Evolutionary conservation across 2,329 filamentous ascomycete genomes (phyloP), one percentile per base, ranked within the genome.

Genomic region (Cladophialophora psammophila): DNA sequence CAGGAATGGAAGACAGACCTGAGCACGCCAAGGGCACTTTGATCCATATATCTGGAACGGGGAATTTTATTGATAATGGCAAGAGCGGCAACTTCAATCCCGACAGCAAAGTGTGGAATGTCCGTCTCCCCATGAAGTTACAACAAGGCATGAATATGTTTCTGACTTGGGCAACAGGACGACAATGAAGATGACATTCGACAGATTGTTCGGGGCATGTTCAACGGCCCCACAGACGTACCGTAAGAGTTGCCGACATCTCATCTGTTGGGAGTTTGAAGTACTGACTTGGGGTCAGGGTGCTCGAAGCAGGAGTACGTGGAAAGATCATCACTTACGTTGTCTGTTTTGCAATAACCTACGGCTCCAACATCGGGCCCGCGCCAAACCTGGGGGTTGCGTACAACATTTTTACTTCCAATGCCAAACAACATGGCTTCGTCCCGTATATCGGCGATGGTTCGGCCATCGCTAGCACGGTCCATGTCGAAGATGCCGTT

Each of bases 31-130:
- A 69, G 31, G 64, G 67, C 13, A 69, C 67, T 5, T 48, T 69
- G 31, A 38, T 66, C 40, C 64, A 69, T 48, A n/a, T 69, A 31
- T 64, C 64, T 20, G 67, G 60, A 31, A 65, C 64, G 3, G 64
- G 66, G 9, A 69, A 69, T 34, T 69, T 69, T 52, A 69, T 69
- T 34, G 66, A 69, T 26, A 13, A 63, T 26, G 66, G 63, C 18
- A 69, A 48, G n/a, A 63, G 36, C 5, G 66, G 66, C 32, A 60
- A 57, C 38, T 66, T 66, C 55, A 69, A 69, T 35, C 63, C 66
- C 13, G 42, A 57, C n/a, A 64, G 66, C 42, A 69, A 66, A 66
- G 66, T 69, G 26, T 69, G 66, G 66, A 69, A 66, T 66, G 63
- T 69, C 3, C 34, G 66, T 63, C n/a, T 61, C 34, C 12, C 10